These are phyloP conservation scores for Zygnema cylindricum DNA, from an alignment of 139 green algal species.

Conservation along the genomic window DNA sequence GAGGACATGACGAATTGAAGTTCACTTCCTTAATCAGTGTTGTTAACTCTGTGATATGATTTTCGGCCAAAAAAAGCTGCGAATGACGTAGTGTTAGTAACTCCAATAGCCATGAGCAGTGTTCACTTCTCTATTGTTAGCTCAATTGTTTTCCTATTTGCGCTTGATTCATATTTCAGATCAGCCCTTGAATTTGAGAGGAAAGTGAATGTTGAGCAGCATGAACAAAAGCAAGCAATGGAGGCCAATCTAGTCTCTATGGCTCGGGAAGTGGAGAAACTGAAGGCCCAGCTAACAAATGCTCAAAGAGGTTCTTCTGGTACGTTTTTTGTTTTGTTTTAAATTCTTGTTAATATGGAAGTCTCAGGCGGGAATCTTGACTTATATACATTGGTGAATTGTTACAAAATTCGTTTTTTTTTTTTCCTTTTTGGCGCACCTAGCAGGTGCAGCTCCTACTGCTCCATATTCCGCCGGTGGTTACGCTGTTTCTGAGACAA, in stretches of 20 bases:
- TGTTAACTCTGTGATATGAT: too few species aligned
- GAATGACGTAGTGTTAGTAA: too few species aligned
- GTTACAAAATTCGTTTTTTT: too few species aligned
- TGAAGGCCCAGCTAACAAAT: conserved; percentile 48
- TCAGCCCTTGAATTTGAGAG: conserved; percentile 39
- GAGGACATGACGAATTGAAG: too few species aligned
- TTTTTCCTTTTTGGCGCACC: background rate
- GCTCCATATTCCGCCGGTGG: background rate
- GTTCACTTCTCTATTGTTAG: too few species aligned
- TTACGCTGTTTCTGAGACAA: background rate
- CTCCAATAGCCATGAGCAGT: too few species aligned
- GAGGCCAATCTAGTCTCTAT: conserved; percentile 40
- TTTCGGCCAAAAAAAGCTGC: too few species aligned
- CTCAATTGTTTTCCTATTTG: too few species aligned
- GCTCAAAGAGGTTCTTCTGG: background rate
- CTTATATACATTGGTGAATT: too few species aligned
- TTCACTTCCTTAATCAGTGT: too few species aligned
- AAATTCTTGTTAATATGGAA: background rate
- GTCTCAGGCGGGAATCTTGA: too few species aligned
- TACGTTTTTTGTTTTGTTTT: background rate
- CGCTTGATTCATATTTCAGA: too few species aligned
- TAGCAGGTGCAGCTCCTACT: background rate
- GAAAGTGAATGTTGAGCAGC: conserved; percentile 37
- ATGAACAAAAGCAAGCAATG: conserved; percentile 41
- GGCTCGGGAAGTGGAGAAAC: conserved; percentile 35